Conservation (phyloP, 345 rosid genomes). For the Schrenkiella parvula region DNA sequence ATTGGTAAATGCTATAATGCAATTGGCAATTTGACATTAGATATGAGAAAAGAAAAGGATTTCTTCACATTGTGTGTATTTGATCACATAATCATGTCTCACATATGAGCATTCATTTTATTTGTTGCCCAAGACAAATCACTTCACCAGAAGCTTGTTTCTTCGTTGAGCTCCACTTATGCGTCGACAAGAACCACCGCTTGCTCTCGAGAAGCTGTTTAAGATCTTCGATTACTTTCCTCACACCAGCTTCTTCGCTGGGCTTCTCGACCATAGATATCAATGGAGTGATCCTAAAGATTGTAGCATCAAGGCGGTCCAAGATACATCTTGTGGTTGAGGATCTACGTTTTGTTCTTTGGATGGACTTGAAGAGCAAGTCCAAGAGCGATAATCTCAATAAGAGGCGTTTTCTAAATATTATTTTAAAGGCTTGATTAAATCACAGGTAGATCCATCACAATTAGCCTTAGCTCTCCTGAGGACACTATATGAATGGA, state of each 20-base stretch:
- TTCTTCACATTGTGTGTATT: background rate
- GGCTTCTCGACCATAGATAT: background rate
- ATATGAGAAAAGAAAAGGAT: too few species aligned
- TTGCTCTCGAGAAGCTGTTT: background rate
- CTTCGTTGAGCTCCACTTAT: conserved; percentile 19
- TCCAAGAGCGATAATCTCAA: background rate
- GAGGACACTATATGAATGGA: background rate
- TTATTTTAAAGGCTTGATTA: too few species aligned
- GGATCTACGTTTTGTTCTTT: conserved; percentile 14
- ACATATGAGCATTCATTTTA: background rate
- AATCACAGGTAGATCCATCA: too few species aligned
- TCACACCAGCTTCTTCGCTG: background rate
- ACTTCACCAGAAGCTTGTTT: too few species aligned
- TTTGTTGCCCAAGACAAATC: background rate
- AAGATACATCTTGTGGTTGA: conserved; percentile 4
- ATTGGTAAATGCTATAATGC: background rate
- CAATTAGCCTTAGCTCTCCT: background rate
- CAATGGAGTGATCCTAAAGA: conserved; percentile 15
- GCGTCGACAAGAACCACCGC: background rate
- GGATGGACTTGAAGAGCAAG: background rate
- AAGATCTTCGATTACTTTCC: conserved; percentile 18
- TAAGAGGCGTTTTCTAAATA: background rate
- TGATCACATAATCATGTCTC: background rate
- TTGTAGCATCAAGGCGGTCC: conserved; percentile 13
- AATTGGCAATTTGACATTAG: background rate